These are phyloP conservation scores for Candolleomyces eurysporus DNA, from an alignment of 768 basidiomycete species.

Conservation along the genomic window DNA sequence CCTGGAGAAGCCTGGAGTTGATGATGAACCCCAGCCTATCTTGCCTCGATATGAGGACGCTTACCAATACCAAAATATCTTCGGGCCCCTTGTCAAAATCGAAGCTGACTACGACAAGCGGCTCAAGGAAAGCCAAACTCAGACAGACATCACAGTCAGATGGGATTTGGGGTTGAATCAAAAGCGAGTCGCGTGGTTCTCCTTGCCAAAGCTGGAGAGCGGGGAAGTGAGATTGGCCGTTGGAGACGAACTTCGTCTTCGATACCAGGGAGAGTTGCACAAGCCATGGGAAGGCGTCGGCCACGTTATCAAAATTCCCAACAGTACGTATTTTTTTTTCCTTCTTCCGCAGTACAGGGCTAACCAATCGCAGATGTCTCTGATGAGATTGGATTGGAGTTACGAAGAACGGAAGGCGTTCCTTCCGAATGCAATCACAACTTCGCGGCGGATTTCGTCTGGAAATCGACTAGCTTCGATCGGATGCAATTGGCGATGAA, in stretches of 20 bases:
- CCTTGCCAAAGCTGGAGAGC: conserved; percentile 93
- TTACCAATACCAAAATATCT: conserved; percentile 99
- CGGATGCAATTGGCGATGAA: conserved; percentile 99
- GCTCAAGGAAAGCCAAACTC: conserved; percentile 97
- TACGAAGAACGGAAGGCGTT: conserved; percentile 87
- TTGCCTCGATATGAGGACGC: conserved; percentile 94
- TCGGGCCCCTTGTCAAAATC: conserved; percentile 98
- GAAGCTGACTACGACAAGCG: conserved; percentile 99
- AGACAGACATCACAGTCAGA: conserved; percentile 91
- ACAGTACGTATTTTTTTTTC: conserved; percentile 60
- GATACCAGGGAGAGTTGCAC: conserved; percentile 86
- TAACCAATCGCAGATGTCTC: conserved; percentile 70
- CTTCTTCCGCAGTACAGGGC: conserved; percentile 1
- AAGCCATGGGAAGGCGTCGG: conserved; percentile 97
- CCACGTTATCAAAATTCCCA: conserved; percentile 98
- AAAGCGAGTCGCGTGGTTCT: conserved; percentile 98
- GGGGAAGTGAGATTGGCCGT: conserved; percentile 97
- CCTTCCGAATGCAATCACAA: conserved; percentile 93
- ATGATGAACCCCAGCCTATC: conserved; percentile 95
- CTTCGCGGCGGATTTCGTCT: conserved; percentile 98
- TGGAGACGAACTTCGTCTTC: conserved; percentile 89
- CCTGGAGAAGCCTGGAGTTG: conserved; percentile 94
- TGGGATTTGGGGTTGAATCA: conserved; percentile 99
- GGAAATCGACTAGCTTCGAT: conserved; percentile 99
- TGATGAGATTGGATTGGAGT: conserved; percentile 94